These are phyloP conservation scores for Neostapfia colusana DNA, from an alignment of 176 grass and related monocot species.

Conservation along the genomic window DNA sequence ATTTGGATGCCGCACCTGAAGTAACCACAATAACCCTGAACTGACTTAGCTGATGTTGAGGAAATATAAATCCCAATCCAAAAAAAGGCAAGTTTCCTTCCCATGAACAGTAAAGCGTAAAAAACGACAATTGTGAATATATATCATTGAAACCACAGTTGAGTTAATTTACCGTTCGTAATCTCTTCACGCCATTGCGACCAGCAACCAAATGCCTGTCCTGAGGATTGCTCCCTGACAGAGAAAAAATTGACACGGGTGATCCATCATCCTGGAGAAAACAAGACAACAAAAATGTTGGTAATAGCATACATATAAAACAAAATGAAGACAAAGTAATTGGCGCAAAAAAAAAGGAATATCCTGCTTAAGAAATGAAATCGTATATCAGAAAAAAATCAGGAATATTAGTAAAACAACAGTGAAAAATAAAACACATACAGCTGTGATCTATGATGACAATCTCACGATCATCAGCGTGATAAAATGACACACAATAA, in stretches of 20 bases:
- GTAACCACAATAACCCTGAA: slow-evolving; percentile 25
- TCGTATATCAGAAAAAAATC: background rate
- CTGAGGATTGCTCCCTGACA: slow-evolving; percentile 85
- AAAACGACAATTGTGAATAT: background rate
- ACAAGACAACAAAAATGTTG: slow-evolving; percentile 33
- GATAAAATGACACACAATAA: background rate
- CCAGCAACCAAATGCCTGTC: slow-evolving; percentile 93
- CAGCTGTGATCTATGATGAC: background rate
- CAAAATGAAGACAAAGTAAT: slow-evolving; percentile 11
- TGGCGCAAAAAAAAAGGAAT: background rate
- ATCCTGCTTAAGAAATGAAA: slow-evolving; percentile 25
- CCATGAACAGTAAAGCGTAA: background rate
- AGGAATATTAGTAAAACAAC: background rate
- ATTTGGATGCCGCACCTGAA: slow-evolving; percentile 98
- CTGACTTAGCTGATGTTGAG: slow-evolving; percentile 23
- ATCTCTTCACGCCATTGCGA: slow-evolving; percentile 90
- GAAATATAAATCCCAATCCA: background rate
- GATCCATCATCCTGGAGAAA: slow-evolving; percentile 90
- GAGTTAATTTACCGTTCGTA: slow-evolving; percentile 68
- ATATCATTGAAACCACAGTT: slow-evolving; percentile 19
- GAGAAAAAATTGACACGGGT: slow-evolving; percentile 88
- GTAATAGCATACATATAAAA: slow-evolving; percentile 9
- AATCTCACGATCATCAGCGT: background rate
- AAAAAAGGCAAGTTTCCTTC: background rate
- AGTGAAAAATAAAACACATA: background rate